Evolutionary conservation across 768 basidiomycete species (phyloP).

Genomic region (Neoboletus brunneissimus): DNA sequence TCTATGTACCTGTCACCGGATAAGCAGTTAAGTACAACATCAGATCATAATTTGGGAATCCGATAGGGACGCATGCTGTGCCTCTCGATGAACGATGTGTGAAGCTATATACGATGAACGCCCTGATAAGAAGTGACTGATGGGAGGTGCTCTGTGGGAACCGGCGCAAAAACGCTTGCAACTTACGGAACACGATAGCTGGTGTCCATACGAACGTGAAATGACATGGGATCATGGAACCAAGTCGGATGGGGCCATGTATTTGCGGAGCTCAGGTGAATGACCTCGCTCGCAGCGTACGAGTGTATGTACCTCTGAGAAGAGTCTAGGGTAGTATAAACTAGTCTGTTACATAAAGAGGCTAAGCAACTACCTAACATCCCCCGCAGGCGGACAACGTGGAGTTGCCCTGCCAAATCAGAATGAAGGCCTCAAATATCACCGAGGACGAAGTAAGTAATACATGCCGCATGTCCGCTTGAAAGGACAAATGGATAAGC

Average conservation of each 20-base stretch:
- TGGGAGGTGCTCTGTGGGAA: constrained; percentile 40
- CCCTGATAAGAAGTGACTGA: constrained; percentile 52
- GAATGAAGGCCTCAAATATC: constrained; percentile 31
- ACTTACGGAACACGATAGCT: constrained; percentile 11
- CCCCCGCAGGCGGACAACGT: constrained; percentile 80
- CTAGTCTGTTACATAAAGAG: constrained; percentile 42
- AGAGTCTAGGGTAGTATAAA: constrained; percentile 11
- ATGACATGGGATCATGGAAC: neutral
- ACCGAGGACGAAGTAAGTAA: constrained; percentile 26
- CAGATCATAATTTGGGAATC: constrained; percentile 27
- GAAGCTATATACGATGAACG: constrained; percentile 38
- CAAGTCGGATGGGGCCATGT: neutral
- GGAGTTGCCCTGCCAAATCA: constrained; percentile 49
- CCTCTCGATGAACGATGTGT: constrained; percentile 29
- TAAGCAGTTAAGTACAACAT: constrained; percentile 18
- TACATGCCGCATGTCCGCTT: constrained; percentile 32
- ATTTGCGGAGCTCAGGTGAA: neutral
- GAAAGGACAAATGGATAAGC: constrained; percentile 48
- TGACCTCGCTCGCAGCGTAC: neutral
- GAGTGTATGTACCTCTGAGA: constrained; percentile 2
- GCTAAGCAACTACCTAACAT: constrained; percentile 39
- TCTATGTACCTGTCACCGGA: constrained; percentile 21
- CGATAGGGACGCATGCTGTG: constrained; percentile 30
- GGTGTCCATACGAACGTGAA: neutral
- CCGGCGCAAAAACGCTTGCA: constrained; percentile 7